A percentile compares a stretch with the other conserved stretches of the same genome.
These are phyloP conservation scores for Centrapalus pauciflorus DNA, from an alignment of 129 eudicot genomes.

Conservation along the genomic window DNA sequence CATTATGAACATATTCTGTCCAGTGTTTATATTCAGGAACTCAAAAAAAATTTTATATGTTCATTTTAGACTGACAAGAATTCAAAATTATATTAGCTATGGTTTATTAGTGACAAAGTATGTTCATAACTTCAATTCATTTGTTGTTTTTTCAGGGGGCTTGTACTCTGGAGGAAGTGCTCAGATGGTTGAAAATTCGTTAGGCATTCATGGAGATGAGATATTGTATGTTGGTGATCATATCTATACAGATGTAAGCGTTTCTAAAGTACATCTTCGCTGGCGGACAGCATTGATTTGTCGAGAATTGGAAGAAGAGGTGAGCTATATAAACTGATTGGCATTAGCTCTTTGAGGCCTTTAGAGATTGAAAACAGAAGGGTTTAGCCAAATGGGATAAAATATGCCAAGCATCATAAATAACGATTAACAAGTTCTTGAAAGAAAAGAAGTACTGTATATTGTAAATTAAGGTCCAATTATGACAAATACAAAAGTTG, in stretches of 20 bases:
- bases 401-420: neutral
- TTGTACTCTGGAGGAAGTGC: conserved; percentile 98
- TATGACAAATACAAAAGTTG: too few relatives aligned
- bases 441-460: neutral
- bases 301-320: conserved; percentile 97
- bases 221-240: conserved; percentile 96
- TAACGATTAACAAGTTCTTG: neutral
- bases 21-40: neutral
- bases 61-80: neutral
- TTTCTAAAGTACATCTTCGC: conserved; percentile 85
- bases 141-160: conserved; percentile 52
- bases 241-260: conserved; percentile 94
- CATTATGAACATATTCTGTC: neutral
- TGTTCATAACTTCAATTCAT: neutral
- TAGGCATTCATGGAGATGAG: conserved; percentile 89
- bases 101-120: neutral
- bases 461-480: too few relatives aligned
- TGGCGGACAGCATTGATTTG: conserved; percentile 97
- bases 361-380: neutral
- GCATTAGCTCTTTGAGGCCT: neutral
- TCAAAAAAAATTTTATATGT: neutral
- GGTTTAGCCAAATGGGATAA: neutral
- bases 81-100: neutral
- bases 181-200: conserved; percentile 89
- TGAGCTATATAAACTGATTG: conserved; percentile 16